Evolutionary conservation across 192 early-diverging fungal genomes (phyloP), one percentile per base, ranked within the genome.

Genomic region (Coemansia nantahalensis): DNA sequence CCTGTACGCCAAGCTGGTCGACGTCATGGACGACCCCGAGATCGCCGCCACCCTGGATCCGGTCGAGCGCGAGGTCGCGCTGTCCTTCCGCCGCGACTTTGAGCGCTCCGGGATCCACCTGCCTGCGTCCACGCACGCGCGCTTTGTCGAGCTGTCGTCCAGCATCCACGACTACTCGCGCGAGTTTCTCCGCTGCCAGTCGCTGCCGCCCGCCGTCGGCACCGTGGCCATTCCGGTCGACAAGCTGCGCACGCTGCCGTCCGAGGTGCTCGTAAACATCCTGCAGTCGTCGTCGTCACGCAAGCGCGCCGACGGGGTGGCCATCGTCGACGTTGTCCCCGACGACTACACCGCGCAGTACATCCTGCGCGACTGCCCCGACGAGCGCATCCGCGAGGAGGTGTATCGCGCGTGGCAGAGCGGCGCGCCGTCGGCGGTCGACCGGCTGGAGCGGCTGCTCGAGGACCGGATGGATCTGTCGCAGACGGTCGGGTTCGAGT

Each of bases 71-170:
- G 77, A 80, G 16, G 91, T 90, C 0, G 96, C 93, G 0, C 49
- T 84, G 32, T 83, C 92, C 11, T 90, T 99, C 39, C 57, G 94
- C 24, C 48, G 81, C 9, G 96, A 99, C 62, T 99, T 99, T 68
- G 92, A 97, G 79, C 89, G 91, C 47, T 93, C 91, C 0, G 94
- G 96, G 5, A 92, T 99, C 42, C 90, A 96, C 63, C 76, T 99
- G 52, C 71, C 84, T 21, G 73, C 74, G 7, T 51, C 53, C 13
- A 76, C 83, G 15, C 86, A 92, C 10, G 58, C 69, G 1, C 65
- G 80, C 19, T 95, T 93, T 81, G 91, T 97, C 0, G 63, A 79
- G 8, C 67, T 99, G 3, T 90, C 93, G 28, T 87, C 95, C 53
- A 68, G 79, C 23, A 94, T 97, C 47, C 84, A 89, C 23, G 74